Evolutionary conservation across 139 green algal genomes (phyloP), one percentile per base, ranked within the genome.

Genomic region (Closterium sp.): DNA sequence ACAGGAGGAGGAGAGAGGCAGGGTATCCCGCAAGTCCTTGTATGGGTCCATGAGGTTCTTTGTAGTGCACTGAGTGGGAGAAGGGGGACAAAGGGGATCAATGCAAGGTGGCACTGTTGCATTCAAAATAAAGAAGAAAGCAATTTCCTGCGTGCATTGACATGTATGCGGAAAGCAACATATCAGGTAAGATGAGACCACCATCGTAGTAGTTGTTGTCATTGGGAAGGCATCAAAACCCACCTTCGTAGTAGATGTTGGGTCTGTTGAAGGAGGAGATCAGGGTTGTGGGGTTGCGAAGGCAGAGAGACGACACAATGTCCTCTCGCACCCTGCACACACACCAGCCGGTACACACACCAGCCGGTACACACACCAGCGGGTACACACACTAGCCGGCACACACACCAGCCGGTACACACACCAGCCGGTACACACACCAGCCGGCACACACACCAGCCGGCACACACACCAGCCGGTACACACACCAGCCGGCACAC

Each of bases 241-340:
- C 27, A 94, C 91, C 91, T 94, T 95, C 88, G 32, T 95, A 95
- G 42, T 38, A 87, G 86, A 95, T 95, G 94, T 95, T 95, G 21
- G 94, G 94, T 28, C 94, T 91, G 89, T 95, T 95, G 93, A 95
- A 95, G 32, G 92, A 95, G 13, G 93, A 94, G 11, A 91, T 21
- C 22, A 95, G 87, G 29, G 94, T 70, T 28, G 79, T 31, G 2
- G 91, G 87, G 17, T 93, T 22, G 9, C 87, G 13, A 29, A 95
- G 29, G n/a, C 62, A 11, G 22, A 95, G 91, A 1, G 86, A 91
- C 0, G 31, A 87, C 0, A 95, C 29, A 38, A 95, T 84, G 88
- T 95, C 93, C 27, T 92, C 86, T 87, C 91, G 86, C 45, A 95
- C 93, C 24, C 91, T 94, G 86, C 32, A 79, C 62, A 79, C 62